Evolutionary conservation across 225 moss, liverwort and hornwort species (phyloP), one percentile per base, ranked within the genome.

Genomic region (Marchantia paleacea): DNA sequence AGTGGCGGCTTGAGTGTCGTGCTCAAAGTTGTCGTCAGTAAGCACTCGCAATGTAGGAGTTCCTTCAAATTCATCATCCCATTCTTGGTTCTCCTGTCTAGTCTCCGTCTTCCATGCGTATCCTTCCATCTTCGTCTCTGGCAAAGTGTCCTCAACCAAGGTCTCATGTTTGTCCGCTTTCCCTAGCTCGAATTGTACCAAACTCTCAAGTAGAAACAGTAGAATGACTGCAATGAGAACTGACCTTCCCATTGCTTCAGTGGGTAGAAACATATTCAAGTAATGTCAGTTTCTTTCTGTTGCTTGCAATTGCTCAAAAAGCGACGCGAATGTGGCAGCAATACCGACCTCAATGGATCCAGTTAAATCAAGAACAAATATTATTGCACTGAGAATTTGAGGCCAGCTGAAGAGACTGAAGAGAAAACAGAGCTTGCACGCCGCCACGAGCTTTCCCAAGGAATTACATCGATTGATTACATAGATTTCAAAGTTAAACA

Each of bases 1-100:
- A 11, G 95, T 95, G 61, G 83, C 91, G 78, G 97, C 95, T 82
- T 99, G 97, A 0, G 95, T 95, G 72, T 99, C 97, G 60, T 93
- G 97, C 75, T 99, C 97, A 82, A 99, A 99, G 86, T 80, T 95
- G 51, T 69, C 82, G 75, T 99, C 97, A 30, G 87, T 84, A 22
- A 95, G 82, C 49, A 79, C 3, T n/a, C 87, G 69, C 63, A 99
- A 81, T 68, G 89, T 83, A 55, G 82, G 81, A 1, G 73, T 79
- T 49, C 55, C 69, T 54, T 69, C 79, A 18, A 79, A 71, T n/a
- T 79, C 69, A 24, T 79, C 69, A 66, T 78, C 78, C 78, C 78
- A 78, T 8, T 57, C 57, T 8, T 39, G 75, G 3, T 31, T 60
- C 31, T 60, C 75, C 72, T 57, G 29, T 8, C 39, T 55, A 8